These are phyloP conservation scores for Metschnikowia arizonensis DNA, from an alignment of 805 yeast species.

Conservation along the genomic window DNA sequence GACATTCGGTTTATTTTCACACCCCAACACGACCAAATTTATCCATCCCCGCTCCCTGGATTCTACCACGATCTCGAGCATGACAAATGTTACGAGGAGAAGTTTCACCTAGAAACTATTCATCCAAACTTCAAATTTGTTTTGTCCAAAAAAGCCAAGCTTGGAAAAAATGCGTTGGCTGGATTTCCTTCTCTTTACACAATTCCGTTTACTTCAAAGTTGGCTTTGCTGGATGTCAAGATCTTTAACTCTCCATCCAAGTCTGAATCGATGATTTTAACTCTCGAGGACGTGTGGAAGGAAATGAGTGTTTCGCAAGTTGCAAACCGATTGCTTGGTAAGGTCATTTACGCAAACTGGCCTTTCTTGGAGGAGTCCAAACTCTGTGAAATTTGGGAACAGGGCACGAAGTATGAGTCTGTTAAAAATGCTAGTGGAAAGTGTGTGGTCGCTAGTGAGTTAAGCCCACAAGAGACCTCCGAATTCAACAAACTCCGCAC, in stretches of 20 bases:
- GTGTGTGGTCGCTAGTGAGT: slow-evolving; percentile 33
- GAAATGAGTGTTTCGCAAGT: slow-evolving; percentile 60
- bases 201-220: slow-evolving; percentile 52
- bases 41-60: slow-evolving; percentile 72
- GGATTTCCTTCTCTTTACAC: slow-evolving; percentile 87
- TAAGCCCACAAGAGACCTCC: slow-evolving; percentile 38
- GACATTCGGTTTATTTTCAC: slow-evolving; percentile 68
- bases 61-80: slow-evolving; percentile 73
- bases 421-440: slow-evolving; percentile 26
- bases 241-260: slow-evolving; percentile 84
- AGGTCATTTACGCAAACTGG: slow-evolving; percentile 74
- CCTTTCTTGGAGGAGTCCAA: slow-evolving; percentile 85
- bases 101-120: slow-evolving; percentile 49
- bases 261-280: slow-evolving; percentile 74
- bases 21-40: slow-evolving; percentile 66
- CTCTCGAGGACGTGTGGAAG: slow-evolving; percentile 50
- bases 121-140: slow-evolving; percentile 47
- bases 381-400: slow-evolving; percentile 60
- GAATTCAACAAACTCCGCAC: slow-evolving; percentile 42
- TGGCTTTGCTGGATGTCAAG: slow-evolving; percentile 59
- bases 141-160: slow-evolving; percentile 58
- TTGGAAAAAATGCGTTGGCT: slow-evolving; percentile 70
- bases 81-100: slow-evolving; percentile 69
- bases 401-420: slow-evolving; percentile 44
- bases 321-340: slow-evolving; percentile 57